phyloP scores from a whole-genome alignment of 2,329 filamentous ascomycete genomes.

The Cordyceps pruinosa region DNA sequence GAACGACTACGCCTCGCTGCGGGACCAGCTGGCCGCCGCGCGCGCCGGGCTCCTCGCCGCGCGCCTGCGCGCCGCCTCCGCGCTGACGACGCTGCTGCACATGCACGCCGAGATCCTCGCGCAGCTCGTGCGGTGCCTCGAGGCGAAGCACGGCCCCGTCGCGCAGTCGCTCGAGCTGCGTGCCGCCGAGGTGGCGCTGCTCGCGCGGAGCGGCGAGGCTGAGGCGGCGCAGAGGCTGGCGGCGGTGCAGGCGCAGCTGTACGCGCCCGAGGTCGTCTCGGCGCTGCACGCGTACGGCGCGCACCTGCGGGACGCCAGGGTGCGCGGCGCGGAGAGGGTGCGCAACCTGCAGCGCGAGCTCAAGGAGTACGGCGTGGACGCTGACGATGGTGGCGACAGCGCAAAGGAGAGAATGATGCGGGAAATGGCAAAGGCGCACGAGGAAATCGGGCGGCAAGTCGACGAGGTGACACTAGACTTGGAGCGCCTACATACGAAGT shows the following conservation, averaged over 20 bases:
- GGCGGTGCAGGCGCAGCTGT: constrained; percentile 33
- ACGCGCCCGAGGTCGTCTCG: constrained; percentile 35
- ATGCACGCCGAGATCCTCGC: constrained; percentile 33
- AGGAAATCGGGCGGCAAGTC: constrained; percentile 43
- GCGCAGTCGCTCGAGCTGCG: constrained; percentile 46
- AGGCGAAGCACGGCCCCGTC: constrained; percentile 48
- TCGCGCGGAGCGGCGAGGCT: constrained; percentile 35
- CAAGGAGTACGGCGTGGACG: constrained; percentile 39
- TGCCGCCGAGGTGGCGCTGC: constrained; percentile 37
- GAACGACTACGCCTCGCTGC: constrained; percentile 31
- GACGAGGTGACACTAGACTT: constrained; percentile 44
- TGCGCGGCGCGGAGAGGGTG: constrained; percentile 38
- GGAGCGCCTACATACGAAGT: constrained; percentile 23
- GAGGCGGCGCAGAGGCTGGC: constrained; percentile 31
- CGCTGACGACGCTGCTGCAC: constrained; percentile 33
- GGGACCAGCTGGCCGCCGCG: constrained; percentile 23
- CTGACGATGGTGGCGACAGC: constrained; percentile 24
- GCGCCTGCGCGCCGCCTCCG: constrained; percentile 33
- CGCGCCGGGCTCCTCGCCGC: constrained; percentile 28
- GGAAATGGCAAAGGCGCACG: constrained; percentile 46
- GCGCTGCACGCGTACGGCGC: constrained; percentile 41
- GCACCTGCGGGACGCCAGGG: constrained; percentile 43
- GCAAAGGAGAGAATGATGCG: constrained; percentile 43
- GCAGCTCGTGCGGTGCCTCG: constrained; percentile 42
- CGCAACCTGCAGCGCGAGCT: constrained; percentile 37